phyloP scores from a whole-genome alignment of 768 basidiomycete species.

The Boletus pseudo-olivaceus region DNA sequence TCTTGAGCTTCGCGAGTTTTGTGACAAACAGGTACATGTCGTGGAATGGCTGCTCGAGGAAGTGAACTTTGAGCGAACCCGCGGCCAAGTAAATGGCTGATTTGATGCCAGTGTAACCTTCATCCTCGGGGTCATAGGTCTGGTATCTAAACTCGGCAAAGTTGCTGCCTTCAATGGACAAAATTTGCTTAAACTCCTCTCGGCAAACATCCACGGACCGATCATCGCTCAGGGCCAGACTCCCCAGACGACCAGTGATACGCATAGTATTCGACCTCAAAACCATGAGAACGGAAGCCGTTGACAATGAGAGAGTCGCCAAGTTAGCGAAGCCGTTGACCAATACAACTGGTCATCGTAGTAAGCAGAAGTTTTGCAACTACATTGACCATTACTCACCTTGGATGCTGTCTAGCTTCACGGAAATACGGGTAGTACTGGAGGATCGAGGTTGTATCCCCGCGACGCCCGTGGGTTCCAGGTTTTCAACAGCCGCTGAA shows the following conservation, averaged over 20 bases:
- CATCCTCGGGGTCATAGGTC: conserved; percentile 75
- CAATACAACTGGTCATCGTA: conserved; percentile 55
- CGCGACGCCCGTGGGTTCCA: conserved; percentile 4
- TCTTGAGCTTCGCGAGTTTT: conserved; percentile 88
- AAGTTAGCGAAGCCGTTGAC: conserved; percentile 67
- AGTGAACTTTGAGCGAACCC: conserved; percentile 88
- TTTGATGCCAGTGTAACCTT: conserved; percentile 73
- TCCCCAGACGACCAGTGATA: conserved; percentile 79
- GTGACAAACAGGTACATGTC: conserved; percentile 79
- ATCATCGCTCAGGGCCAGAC: conserved; percentile 77
- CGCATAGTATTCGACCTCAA: conserved; percentile 70
- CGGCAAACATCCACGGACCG: conserved; percentile 47
- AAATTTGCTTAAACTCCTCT: conserved; percentile 74
- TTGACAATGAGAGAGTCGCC: conserved; percentile 86
- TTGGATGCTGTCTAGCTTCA: conserved; percentile 83
- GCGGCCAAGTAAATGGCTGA: conserved; percentile 77
- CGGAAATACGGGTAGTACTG: conserved; percentile 73
- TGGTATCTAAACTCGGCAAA: conserved; percentile 94
- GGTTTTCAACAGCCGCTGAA: conserved; percentile 5
- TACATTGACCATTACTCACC: conserved; percentile 40
- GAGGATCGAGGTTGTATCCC: conserved; percentile 11
- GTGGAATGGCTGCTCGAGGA: conserved; percentile 87
- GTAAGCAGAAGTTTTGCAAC: conserved; percentile 9
- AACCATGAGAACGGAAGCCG: conserved; percentile 80
- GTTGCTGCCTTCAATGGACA: conserved; percentile 92